These are phyloP conservation scores for Asterella californica DNA, from an alignment of 225 moss, liverwort and hornwort species.

Conservation along the genomic window DNA sequence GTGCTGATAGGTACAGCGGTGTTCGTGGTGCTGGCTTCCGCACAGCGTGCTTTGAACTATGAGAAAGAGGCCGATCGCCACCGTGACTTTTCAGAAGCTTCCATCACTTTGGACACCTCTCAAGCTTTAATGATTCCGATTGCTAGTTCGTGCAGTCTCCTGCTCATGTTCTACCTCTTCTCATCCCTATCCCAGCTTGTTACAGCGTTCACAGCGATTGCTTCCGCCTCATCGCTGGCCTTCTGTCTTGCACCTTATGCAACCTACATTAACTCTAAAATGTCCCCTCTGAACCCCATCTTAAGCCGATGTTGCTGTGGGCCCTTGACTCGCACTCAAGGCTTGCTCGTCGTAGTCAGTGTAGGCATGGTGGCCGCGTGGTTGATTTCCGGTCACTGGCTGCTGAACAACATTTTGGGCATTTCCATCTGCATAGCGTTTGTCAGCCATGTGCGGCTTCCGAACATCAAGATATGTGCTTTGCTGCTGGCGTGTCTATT, in stretches of 20 bases:
- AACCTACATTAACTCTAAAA: conserved; percentile 46
- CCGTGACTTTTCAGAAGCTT: conserved; percentile 64
- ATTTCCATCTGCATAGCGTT: conserved; percentile 87
- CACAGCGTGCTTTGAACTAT: conserved; percentile 77
- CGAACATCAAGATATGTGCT: conserved; percentile 88
- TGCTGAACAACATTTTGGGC: conserved; percentile 80
- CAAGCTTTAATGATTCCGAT: conserved; percentile 88
- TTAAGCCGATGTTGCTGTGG: conserved; percentile 64
- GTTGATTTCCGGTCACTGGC: conserved; percentile 84
- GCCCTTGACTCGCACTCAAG: conserved; percentile 56
- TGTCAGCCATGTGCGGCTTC: conserved; percentile 92
- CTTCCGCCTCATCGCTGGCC: conserved; percentile 65
- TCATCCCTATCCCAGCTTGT: conserved; percentile 86
- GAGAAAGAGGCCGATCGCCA: conserved; percentile 81
- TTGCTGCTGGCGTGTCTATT: conserved; percentile 75
- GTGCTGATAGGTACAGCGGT: conserved; percentile 67
- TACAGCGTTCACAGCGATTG: conserved; percentile 65
- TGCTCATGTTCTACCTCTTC: conserved; percentile 96
- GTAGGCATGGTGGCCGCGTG: conserved; percentile 62
- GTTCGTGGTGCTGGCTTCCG: conserved; percentile 70
- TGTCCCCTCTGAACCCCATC: conserved; percentile 51
- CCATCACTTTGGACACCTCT: conserved; percentile 79
- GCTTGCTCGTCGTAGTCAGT: conserved; percentile 45
- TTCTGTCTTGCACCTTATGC: conserved; percentile 71
- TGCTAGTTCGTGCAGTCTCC: conserved; percentile 83